phyloP scores from a whole-genome alignment of 169 alveolate species.

The Plasmodium billcollinsi region DNA sequence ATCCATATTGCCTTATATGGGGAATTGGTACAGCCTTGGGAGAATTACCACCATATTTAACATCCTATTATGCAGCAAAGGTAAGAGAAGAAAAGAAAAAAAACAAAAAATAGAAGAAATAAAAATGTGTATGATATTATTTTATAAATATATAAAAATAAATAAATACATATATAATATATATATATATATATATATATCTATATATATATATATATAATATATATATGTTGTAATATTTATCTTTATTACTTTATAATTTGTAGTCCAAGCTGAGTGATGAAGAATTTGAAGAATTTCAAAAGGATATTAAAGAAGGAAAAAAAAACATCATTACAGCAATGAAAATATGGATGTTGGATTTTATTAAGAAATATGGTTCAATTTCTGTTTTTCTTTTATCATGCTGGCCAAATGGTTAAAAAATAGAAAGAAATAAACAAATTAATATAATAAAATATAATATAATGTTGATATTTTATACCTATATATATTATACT shows the following conservation, averaged over 20 bases:
- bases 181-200: neutral
- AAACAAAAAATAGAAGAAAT: neutral
- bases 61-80: conserved; percentile 93
- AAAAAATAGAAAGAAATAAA: neutral
- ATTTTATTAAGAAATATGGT: conserved; percentile 89
- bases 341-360: conserved; percentile 85
- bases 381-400: conserved; percentile 89
- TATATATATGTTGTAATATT: conserved; percentile 9
- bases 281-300: conserved; percentile 68
- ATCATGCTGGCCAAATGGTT: conserved; percentile 92
- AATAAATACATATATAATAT: neutral
- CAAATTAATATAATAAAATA: too few species aligned
- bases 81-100: conserved; percentile 28
- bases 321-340: conserved; percentile 78
- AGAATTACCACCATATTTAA: conserved; percentile 96
- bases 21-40: conserved; percentile 97
- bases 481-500: neutral
- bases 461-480: neutral
- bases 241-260: conserved; percentile 8
- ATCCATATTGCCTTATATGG: conserved; percentile 91
- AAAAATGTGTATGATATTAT: neutral
- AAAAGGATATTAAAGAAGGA: conserved; percentile 71
- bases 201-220: neutral
- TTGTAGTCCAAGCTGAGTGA: conserved; percentile 53
- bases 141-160: conserved; percentile 12